Evolutionary conservation across 768 basidiomycete species (phyloP).

Genomic region (Naganishia onofrii): DNA sequence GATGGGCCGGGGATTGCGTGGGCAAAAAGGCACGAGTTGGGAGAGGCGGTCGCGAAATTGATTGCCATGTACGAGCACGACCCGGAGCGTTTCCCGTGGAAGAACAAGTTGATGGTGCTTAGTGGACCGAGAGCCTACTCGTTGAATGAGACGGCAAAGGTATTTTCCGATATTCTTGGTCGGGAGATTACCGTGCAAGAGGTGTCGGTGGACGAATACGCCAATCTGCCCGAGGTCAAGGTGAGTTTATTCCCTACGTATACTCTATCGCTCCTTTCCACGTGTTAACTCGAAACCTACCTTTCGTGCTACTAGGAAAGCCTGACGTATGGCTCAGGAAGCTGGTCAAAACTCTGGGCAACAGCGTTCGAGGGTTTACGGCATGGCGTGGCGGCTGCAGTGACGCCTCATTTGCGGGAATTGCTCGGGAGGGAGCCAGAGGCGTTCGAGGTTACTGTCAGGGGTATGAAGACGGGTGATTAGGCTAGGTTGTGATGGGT

Average conservation of each 20-base stretch:
- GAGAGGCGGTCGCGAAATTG: conserved; percentile 28
- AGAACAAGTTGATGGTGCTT: conserved; percentile 23
- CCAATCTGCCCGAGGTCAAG: too few species aligned
- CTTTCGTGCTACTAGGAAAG: too few species aligned
- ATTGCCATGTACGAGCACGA: conserved; percentile 13
- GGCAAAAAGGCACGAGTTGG: conserved; percentile 33
- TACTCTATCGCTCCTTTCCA: too few species aligned
- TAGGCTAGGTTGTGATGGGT: too few species aligned
- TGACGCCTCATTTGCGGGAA: conserved; percentile 15
- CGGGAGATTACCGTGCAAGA: too few species aligned
- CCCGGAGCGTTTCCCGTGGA: conserved; percentile 4
- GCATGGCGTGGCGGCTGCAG: neutral
- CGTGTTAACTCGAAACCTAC: too few species aligned
- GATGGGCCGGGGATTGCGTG: conserved; percentile 25
- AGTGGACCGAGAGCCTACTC: conserved; percentile 12
- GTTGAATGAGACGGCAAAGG: conserved; percentile 17
- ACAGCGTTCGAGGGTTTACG: too few species aligned
- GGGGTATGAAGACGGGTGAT: neutral
- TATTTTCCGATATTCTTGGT: too few species aligned
- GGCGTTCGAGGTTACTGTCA: conserved; percentile 22
- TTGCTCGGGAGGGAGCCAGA: conserved; percentile 28
- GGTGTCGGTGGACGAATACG: too few species aligned
- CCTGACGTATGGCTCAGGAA: too few species aligned
- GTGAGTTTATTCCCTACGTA: too few species aligned
- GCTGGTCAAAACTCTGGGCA: too few species aligned